Evolutionary conservation across 148 eudicot genomes (phyloP).

Genomic region (Heliamphora exappendiculata): DNA sequence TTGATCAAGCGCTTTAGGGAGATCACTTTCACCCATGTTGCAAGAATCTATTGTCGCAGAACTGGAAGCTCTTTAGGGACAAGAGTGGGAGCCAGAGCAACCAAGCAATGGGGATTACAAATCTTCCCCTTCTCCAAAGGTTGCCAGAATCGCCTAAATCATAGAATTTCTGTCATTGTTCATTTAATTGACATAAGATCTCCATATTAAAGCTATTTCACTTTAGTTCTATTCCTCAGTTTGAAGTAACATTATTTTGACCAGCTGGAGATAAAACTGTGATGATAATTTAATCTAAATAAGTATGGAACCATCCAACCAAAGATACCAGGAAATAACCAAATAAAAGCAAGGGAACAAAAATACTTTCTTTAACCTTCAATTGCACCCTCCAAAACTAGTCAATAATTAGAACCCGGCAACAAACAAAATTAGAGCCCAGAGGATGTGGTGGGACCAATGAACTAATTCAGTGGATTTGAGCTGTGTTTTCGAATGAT

Average conservation of each 20-base stretch:
- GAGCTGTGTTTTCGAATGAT: background rate
- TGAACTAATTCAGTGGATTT: background rate
- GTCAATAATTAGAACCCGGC: background rate
- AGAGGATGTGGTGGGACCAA: background rate
- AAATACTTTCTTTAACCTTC: background rate
- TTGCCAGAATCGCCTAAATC: no score
- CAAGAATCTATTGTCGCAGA: no score
- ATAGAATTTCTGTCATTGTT: no score
- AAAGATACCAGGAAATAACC: background rate
- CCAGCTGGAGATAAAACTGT: background rate
- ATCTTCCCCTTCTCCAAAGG: no score
- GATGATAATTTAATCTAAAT: background rate
- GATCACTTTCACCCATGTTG: no score
- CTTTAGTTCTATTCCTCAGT: background rate
- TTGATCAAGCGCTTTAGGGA: no score
- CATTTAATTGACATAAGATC: background rate
- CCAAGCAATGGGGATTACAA: no score
- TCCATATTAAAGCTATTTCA: background rate
- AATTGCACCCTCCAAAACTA: background rate
- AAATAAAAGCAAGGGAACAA: background rate
- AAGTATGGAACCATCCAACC: background rate
- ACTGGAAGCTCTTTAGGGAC: no score
- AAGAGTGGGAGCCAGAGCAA: no score
- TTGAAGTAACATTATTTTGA: background rate
- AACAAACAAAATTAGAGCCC: slow-evolving; percentile 4